These are phyloP conservation scores for Torulaspora indica DNA, from an alignment of 805 yeast species.

Conservation along the genomic window DNA sequence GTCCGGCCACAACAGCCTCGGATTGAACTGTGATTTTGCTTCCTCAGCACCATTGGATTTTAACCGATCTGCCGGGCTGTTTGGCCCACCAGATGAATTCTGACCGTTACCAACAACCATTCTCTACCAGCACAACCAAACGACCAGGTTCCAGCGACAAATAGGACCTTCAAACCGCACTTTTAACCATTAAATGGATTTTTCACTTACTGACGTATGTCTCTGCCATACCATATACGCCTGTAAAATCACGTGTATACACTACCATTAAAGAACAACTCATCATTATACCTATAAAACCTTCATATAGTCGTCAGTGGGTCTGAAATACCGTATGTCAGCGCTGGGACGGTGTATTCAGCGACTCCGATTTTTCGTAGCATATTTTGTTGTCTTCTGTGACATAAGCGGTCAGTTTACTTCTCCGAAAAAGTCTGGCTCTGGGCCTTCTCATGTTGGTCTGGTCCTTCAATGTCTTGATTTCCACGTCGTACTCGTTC, in stretches of 20 bases:
- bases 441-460: constrained; percentile 4
- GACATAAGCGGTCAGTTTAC: constrained; percentile 23
- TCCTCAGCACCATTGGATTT: background rate
- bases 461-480: constrained; percentile 1
- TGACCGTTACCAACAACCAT: constrained; percentile 1
- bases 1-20: constrained; percentile 36
- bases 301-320: background rate
- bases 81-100: background rate
- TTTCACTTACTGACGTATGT: background rate
- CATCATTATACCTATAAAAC: background rate
- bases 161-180: background rate
- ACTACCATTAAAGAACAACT: background rate
- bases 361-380: constrained; percentile 22
- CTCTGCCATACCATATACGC: background rate
- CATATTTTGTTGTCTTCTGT: constrained; percentile 26
- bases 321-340: background rate
- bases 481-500: constrained; percentile 1
- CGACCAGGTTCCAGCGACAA: background rate
- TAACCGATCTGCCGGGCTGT: background rate
- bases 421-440: constrained; percentile 17
- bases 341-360: background rate
- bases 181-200: background rate
- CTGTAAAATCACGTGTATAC: background rate
- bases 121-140: background rate
- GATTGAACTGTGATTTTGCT: constrained; percentile 20